These are phyloP conservation scores for Mycena albidolilacea DNA, from an alignment of 768 basidiomycete genomes.

Conservation along the genomic window DNA sequence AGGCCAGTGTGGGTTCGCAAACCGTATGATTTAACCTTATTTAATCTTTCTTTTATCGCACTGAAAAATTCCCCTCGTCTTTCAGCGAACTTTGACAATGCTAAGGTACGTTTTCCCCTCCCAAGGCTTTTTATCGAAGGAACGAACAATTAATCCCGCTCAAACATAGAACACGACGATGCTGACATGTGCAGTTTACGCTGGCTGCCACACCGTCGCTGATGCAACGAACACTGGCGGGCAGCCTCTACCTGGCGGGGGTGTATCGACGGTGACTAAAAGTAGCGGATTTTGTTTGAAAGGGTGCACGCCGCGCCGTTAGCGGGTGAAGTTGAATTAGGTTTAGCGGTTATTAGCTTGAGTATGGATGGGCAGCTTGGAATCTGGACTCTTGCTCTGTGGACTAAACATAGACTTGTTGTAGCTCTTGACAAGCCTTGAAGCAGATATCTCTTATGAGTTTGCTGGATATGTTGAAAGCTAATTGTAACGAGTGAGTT, in stretches of 20 bases:
- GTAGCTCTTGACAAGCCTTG: no score
- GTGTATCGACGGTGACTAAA: background rate
- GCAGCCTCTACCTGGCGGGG: background rate
- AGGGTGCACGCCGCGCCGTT: constrained; percentile 2
- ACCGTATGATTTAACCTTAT: background rate
- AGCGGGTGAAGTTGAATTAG: constrained; percentile 1
- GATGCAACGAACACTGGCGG: constrained; percentile 8
- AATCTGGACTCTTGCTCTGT: no score
- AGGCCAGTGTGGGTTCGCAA: constrained; percentile 1
- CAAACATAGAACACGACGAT: constrained; percentile 3
- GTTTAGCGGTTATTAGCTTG: background rate
- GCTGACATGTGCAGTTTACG: constrained; percentile 7
- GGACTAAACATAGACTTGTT: no score
- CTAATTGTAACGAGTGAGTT: no score
- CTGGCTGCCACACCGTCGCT: background rate
- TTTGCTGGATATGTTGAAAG: no score
- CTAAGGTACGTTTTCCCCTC: background rate
- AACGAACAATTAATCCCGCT: background rate
- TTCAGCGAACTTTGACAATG: constrained; percentile 8
- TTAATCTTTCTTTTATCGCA: constrained; percentile 3
- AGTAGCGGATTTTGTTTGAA: constrained; percentile 9
- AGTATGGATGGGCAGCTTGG: no score
- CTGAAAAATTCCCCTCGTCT: background rate
- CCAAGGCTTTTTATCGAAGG: background rate
- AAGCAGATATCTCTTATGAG: no score